A percentile compares a stretch with the other conserved stretches of the same genome.
Conservation (phyloP, 345 rosid genomes). For the Arabis hirsuta region DNA sequence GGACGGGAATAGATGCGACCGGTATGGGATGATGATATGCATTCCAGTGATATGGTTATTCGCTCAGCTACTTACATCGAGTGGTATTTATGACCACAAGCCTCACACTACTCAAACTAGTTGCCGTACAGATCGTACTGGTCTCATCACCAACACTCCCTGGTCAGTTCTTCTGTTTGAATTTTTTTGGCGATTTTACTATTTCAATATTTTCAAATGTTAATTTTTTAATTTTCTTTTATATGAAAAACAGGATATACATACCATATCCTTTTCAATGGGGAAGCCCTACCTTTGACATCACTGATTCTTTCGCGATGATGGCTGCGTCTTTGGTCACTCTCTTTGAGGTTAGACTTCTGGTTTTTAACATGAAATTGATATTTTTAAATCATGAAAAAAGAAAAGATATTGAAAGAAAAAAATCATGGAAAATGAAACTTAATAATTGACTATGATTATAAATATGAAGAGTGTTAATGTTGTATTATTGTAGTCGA, state of each 20-base stretch:
- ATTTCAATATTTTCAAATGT: neutral
- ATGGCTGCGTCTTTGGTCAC: conserved; percentile 73
- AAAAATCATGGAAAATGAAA: neutral
- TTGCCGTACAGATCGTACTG: conserved; percentile 76
- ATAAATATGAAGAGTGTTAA: neutral
- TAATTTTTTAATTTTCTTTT: neutral
- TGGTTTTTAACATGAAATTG: neutral
- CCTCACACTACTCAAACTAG: conserved; percentile 59
- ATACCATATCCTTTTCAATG: conserved; percentile 79
- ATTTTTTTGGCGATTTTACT: neutral
- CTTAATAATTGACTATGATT: too few relatives aligned
- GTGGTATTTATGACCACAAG: conserved; percentile 52
- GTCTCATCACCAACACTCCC: conserved; percentile 59
- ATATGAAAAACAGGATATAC: conserved; percentile 54
- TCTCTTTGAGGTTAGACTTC: conserved; percentile 58
- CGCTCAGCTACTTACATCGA: conserved; percentile 59
- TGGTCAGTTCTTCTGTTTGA: conserved; percentile 48
- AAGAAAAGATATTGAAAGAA: neutral
- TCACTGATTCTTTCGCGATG: conserved; percentile 65
- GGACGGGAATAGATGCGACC: conserved; percentile 49
- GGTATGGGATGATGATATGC: conserved; percentile 56
- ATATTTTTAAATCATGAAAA: neutral
- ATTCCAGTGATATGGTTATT: conserved; percentile 56
- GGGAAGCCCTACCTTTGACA: conserved; percentile 70
- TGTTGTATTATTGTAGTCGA: conserved; percentile 50